Percentiles rank a stretch among this genome's conserved stretches.
These are phyloP conservation scores for Trichoderma gamsii DNA, from an alignment of 495 filamentous ascomycete genomes.

Conservation along the genomic window DNA sequence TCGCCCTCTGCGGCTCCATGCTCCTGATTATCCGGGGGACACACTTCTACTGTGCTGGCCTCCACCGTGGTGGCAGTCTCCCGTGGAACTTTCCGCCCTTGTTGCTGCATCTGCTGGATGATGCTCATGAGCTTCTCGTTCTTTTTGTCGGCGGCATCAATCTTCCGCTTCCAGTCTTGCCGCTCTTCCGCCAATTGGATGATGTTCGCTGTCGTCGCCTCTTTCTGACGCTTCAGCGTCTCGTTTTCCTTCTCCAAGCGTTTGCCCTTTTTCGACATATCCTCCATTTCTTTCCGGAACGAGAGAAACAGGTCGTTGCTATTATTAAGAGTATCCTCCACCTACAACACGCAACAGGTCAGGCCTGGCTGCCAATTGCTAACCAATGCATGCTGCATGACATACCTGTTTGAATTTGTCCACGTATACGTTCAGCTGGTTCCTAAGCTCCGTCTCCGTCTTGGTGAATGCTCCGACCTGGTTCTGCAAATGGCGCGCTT, in stretches of 20 bases:
- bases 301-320: constrained; percentile 97
- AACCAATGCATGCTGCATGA: constrained; percentile 4
- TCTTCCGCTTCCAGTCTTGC: constrained; percentile 69
- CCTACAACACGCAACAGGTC: constrained; percentile 27
- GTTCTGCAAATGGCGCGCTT: constrained; percentile 74
- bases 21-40: constrained; percentile 27
- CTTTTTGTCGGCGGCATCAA: constrained; percentile 78
- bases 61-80: constrained; percentile 29
- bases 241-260: constrained; percentile 95
- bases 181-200: constrained; percentile 97
- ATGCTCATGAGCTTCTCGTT: constrained; percentile 88
- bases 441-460: constrained; percentile 87
- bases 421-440: constrained; percentile 96
- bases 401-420: constrained; percentile 99
- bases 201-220: constrained; percentile 89
- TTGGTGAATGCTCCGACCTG: constrained; percentile 96
- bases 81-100: constrained; percentile 64
- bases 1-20: constrained; percentile 41
- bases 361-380: constrained; percentile 1
- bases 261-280: constrained; percentile 99
- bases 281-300: constrained; percentile 99
- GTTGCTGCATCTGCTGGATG: constrained; percentile 89
- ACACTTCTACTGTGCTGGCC: constrained; percentile 47
- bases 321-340: constrained; percentile 98
- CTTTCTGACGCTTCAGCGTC: constrained; percentile 83